Evolutionary conservation across 805 yeast species (phyloP), one percentile per base, ranked within the genome.

Genomic region (Candida coleopterorum): DNA sequence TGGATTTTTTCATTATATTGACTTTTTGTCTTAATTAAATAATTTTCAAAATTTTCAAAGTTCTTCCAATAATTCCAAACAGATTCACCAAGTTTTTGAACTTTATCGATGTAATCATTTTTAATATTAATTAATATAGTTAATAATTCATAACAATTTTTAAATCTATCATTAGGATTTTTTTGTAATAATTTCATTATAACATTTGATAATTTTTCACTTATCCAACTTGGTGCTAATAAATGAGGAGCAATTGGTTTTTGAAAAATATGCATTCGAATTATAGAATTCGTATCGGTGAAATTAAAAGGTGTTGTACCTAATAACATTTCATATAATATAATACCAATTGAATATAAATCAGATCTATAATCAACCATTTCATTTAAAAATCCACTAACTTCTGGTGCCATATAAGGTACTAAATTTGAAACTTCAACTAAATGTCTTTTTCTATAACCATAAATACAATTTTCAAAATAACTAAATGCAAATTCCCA

Each of bases 321-420:
- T 11, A 70, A 60, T 9, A 73, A 38, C n/a, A 70, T 39, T 36
- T 73, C 75, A 42, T 74, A 74, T 14, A 74, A 39, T 6, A 74
- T 64, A n/a, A 73, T 60, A 25, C 79, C 79, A 8, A 72, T 35
- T 20, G 73, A 60, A 48, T 73, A 74, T 32, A 71, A 57, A 47
- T 74, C 79, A 0, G 78, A 60, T 32, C 74, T 55, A 45, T 53
- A 64, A 41, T 74, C 77, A 15, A 69, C 72, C 4, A 60, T 49
- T 10, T 60, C 49, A 21, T 54, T 54, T 9, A 48, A 41, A 18
- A 62, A 64, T 1, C 73, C 69, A 17, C 72, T 62, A 5, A 66
- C 59, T 47, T 74, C 79, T 1, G 79, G 79, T 1, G 77, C 67
- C 42, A 71, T 63, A 43, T 65, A 74, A 1, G 75, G 74, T 15